These are phyloP conservation scores for Coniochaeta sp. DNA, from an alignment of 2,329 filamentous ascomycete genomes.

Conservation along the genomic window DNA sequence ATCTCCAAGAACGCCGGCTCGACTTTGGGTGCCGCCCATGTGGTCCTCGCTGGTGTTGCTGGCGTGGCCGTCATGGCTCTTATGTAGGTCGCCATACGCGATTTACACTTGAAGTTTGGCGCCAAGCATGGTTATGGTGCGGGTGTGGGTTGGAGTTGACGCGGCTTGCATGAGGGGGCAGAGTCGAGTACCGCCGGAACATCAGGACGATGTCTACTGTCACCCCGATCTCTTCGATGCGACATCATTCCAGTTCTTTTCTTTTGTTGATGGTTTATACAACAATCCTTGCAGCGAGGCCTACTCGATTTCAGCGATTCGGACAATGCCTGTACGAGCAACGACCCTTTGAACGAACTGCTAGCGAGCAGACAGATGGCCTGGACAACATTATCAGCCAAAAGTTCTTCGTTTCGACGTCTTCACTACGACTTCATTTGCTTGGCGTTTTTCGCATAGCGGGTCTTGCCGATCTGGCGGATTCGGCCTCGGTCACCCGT, in stretches of 20 bases:
- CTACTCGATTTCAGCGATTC: neutral
- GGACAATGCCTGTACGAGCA: neutral
- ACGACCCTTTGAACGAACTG: slow-evolving; percentile 2
- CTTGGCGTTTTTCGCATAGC: neutral
- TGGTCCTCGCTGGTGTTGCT: slow-evolving; percentile 40
- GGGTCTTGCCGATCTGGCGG: neutral
- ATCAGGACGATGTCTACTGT: slow-evolving; percentile 7
- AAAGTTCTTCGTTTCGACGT: neutral
- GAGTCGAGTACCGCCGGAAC: neutral
- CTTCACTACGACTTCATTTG: neutral
- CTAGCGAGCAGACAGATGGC: neutral
- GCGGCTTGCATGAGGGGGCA: neutral
- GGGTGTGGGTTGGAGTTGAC: neutral
- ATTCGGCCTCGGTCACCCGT: neutral
- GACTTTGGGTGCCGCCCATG: slow-evolving; percentile 32
- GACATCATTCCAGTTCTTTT: slow-evolving; percentile 20
- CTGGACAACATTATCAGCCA: neutral
- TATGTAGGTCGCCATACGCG: slow-evolving; percentile 29
- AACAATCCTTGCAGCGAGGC: neutral
- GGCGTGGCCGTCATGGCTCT: slow-evolving; percentile 43
- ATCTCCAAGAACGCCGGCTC: slow-evolving; percentile 31
- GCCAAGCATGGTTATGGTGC: neutral
- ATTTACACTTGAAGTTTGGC: neutral
- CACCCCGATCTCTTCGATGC: slow-evolving; percentile 19
- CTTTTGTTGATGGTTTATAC: slow-evolving; percentile 4